phyloP scores from a whole-genome alignment of 2,329 filamentous ascomycete species.

The Orbilia blumenaviensis region DNA sequence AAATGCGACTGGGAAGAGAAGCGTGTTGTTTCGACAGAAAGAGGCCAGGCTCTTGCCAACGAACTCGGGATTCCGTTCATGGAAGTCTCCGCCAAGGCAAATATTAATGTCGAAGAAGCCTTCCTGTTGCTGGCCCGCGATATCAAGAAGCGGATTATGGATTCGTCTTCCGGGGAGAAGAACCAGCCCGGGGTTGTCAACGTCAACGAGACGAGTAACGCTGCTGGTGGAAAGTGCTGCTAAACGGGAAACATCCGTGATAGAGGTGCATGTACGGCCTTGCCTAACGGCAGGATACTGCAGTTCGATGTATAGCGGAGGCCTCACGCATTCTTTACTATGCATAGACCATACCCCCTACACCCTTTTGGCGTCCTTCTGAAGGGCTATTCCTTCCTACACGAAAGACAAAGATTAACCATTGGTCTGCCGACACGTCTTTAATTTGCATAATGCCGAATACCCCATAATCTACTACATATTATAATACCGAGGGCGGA shows the following conservation, averaged over 20 bases:
- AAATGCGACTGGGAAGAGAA: slow-evolving; percentile 99
- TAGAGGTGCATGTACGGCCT: slow-evolving; percentile 33
- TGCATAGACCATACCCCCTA: slow-evolving; percentile 49
- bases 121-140: slow-evolving; percentile 95
- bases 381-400: slow-evolving; percentile 10
- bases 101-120: slow-evolving; percentile 99
- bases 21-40: slow-evolving; percentile 89
- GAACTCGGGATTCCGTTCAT: slow-evolving; percentile 98
- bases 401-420: slow-evolving; percentile 40
- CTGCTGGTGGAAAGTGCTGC: slow-evolving; percentile 41
- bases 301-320: slow-evolving; percentile 32
- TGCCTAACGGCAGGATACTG: slow-evolving; percentile 33
- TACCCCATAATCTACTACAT: slow-evolving; percentile 53
- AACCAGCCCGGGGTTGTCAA: slow-evolving; percentile 42
- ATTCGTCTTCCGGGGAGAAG: slow-evolving; percentile 66
- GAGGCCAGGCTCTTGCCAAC: slow-evolving; percentile 90
- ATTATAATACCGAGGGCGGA: slow-evolving; percentile 44
- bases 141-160: slow-evolving; percentile 98
- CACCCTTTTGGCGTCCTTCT: slow-evolving; percentile 9
- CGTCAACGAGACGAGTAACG: slow-evolving; percentile 38
- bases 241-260: slow-evolving; percentile 17
- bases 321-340: slow-evolving; percentile 26
- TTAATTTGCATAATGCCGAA: slow-evolving; percentile 53
- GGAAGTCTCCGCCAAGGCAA: slow-evolving; percentile 97
- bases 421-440: slow-evolving; percentile 37